Evolutionary conservation across 2,329 filamentous ascomycete species (phyloP).

Genomic region (Pyricularia sp.): DNA sequence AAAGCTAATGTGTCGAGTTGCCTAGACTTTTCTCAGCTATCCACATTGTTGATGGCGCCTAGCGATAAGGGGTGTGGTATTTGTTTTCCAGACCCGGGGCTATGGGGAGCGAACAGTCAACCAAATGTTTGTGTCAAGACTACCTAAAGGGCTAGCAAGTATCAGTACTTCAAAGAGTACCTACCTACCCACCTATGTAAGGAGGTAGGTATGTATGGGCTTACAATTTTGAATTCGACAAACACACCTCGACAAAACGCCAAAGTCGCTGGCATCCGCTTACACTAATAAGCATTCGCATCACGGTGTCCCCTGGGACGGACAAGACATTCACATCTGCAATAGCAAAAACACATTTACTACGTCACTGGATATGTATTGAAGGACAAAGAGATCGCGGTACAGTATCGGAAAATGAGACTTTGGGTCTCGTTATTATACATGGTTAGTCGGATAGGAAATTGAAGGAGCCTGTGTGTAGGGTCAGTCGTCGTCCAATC

Average conservation of each 20-base stretch:
- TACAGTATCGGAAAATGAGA: background rate
- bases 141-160: too few relatives aligned
- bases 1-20: background rate
- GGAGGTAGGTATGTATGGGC: too few relatives aligned
- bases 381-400: background rate
- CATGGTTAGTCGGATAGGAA: background rate
- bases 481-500: background rate
- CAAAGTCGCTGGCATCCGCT: too few relatives aligned
- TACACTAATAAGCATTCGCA: background rate
- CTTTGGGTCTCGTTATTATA: background rate
- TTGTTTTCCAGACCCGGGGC: background rate
- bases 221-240: too few relatives aligned
- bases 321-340: background rate
- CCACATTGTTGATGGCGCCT: background rate
- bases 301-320: background rate
- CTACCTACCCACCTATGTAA: too few relatives aligned
- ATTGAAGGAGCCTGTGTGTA: background rate
- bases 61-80: background rate
- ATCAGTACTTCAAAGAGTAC: too few relatives aligned
- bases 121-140: too few relatives aligned
- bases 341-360: background rate
- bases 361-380: background rate
- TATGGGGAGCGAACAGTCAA: background rate
- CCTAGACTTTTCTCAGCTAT: background rate
- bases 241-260: too few relatives aligned